These are phyloP conservation scores for Metarhizium sp. DNA, from an alignment of 2,329 filamentous ascomycete genomes.

Conservation along the genomic window DNA sequence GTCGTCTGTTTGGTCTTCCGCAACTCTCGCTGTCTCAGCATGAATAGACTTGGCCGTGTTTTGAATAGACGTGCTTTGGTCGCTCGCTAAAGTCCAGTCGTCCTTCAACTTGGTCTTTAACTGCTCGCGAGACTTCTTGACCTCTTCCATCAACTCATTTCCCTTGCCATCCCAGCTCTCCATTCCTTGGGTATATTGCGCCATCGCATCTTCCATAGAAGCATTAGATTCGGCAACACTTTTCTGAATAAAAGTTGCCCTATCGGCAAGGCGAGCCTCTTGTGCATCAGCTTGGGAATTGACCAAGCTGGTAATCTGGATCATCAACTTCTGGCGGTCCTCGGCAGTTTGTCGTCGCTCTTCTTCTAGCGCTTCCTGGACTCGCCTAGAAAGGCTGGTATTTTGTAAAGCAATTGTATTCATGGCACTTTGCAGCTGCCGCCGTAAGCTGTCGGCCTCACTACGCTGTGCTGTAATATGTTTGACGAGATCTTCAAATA, in stretches of 20 bases:
- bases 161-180: conserved; percentile 64
- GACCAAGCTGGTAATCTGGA: conserved; percentile 70
- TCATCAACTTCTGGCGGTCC: conserved; percentile 65
- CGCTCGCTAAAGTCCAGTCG: conserved; percentile 74
- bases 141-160: conserved; percentile 57
- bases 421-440: conserved; percentile 63
- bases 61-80: conserved; percentile 76
- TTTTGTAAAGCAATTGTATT: conserved; percentile 60
- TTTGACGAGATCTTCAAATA: conserved; percentile 73
- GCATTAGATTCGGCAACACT: conserved; percentile 55
- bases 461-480: conserved; percentile 67
- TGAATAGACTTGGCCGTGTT: conserved; percentile 79
- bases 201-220: conserved; percentile 54
- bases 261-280: conserved; percentile 58
- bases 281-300: conserved; percentile 65
- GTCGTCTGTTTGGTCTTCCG: conserved; percentile 80
- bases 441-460: conserved; percentile 64
- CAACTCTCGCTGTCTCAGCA: conserved; percentile 79
- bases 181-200: conserved; percentile 61
- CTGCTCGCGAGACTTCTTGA: conserved; percentile 63
- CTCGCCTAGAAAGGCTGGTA: conserved; percentile 51
- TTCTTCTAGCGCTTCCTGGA: conserved; percentile 64
- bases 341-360: conserved; percentile 64
- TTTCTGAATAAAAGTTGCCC: conserved; percentile 52
- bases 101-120: conserved; percentile 76